Conservation (phyloP, 306 rosid genomes). For the Rosa persica region DNA sequence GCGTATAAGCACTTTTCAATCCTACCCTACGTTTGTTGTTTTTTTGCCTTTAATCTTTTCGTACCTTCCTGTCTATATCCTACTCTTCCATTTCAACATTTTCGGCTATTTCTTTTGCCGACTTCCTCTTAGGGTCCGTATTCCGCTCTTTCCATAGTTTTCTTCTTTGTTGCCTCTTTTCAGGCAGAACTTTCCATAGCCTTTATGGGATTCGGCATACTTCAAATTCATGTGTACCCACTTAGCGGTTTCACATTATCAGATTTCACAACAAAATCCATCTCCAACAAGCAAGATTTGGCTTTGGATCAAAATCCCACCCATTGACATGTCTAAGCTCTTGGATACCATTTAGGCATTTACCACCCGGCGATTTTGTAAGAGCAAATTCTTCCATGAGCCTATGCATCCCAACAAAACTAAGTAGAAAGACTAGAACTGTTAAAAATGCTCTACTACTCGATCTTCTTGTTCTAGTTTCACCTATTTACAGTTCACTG, state of each 20-base stretch:
- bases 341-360: background rate
- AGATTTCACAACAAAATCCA: background rate
- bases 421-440: background rate
- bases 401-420: no score
- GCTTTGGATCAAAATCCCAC: background rate
- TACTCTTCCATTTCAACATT: slow-evolving; percentile 2
- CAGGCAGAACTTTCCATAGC: background rate
- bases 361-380: no score
- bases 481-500: no score
- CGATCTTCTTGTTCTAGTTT: background rate
- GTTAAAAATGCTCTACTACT: background rate
- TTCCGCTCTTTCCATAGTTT: background rate
- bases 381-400: no score
- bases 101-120: slow-evolving; percentile 7
- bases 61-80: background rate
- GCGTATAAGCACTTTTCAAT: background rate
- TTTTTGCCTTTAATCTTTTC: background rate
- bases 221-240: background rate
- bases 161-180: background rate
- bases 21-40: background rate
- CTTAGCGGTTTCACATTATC: background rate
- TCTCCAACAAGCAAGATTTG: background rate
- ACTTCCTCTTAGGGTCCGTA: background rate
- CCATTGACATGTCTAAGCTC: background rate
- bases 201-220: background rate